Evolutionary conservation across 2,329 filamentous ascomycete species (phyloP).

Genomic region (Phaeoacremonium minimum): DNA sequence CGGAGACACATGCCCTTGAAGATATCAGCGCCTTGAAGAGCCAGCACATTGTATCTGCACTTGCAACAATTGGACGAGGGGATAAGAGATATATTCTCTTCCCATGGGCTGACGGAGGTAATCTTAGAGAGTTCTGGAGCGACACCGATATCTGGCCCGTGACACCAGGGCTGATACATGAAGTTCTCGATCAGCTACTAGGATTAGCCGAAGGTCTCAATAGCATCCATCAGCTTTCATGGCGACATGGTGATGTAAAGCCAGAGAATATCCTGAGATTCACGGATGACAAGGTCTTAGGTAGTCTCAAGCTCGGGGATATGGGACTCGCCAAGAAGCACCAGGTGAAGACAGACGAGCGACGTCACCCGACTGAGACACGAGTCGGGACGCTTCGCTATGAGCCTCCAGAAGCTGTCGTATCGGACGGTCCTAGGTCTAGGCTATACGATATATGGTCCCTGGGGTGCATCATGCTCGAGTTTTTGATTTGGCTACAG

Average conservation of each 20-base stretch:
- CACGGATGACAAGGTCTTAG: background rate
- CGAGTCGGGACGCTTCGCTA: background rate
- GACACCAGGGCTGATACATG: background rate
- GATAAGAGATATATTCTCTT: conserved; percentile 6
- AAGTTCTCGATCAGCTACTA: background rate
- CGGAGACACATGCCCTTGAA: no score
- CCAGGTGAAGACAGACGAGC: background rate
- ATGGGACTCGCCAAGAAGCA: conserved; percentile 7
- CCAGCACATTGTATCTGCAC: no score
- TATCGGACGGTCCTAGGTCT: conserved; percentile 5
- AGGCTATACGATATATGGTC: conserved; percentile 24
- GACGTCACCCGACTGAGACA: conserved; percentile 1
- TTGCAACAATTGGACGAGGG: no score
- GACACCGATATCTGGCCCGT: background rate
- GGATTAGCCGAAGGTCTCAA: conserved; percentile 4
- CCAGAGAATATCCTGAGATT: conserved; percentile 1
- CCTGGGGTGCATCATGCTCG: conserved; percentile 21
- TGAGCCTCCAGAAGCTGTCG: conserved; percentile 2
- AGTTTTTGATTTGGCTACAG: conserved; percentile 21
- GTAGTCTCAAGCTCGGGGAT: conserved; percentile 5
- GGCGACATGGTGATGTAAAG: conserved; percentile 4
- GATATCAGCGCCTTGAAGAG: no score
- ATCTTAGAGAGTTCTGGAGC: conserved; percentile 6
- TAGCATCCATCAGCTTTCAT: background rate
- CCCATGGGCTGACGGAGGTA: conserved; percentile 7